phyloP scores from a whole-genome alignment of 208 protist species.

The Trypanosoma lewisi region DNA sequence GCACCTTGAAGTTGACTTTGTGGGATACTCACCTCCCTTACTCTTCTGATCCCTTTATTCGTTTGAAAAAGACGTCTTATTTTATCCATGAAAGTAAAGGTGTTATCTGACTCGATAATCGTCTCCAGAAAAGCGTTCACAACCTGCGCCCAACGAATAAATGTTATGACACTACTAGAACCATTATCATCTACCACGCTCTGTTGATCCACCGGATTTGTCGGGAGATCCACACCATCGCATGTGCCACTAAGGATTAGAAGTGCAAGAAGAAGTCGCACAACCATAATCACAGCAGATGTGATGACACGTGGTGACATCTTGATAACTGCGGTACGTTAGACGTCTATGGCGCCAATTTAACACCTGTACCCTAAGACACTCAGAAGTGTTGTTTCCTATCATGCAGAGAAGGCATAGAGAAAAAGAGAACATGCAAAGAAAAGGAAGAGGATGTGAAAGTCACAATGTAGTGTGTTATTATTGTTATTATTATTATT shows the following conservation, averaged over 20 bases:
- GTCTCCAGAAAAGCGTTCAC: conserved; percentile 7
- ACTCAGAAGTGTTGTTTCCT: no score
- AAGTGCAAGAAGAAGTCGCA: not conserved
- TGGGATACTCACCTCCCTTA: not conserved
- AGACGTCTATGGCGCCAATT: no score
- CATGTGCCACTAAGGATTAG: not conserved
- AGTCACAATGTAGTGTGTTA: no score
- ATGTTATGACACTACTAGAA: not conserved
- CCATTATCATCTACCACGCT: not conserved
- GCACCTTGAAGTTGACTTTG: not conserved
- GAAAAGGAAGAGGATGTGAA: no score
- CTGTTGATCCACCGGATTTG: not conserved
- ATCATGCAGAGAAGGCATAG: no score
- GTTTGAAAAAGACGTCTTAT: not conserved
- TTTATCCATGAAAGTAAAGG: not conserved
- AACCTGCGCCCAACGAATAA: conserved; percentile 4
- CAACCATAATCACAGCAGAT: not conserved
- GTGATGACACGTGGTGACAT: no score
- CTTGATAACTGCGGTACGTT: no score
- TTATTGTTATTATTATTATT: no score
- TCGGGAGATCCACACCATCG: not conserved
- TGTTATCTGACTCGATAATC: not conserved
- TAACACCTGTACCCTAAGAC: no score
- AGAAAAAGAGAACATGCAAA: no score
- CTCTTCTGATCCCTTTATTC: not conserved